These are phyloP conservation scores for Cryptomeria japonica DNA, from an alignment of 75 land plant species.

Conservation along the genomic window DNA sequence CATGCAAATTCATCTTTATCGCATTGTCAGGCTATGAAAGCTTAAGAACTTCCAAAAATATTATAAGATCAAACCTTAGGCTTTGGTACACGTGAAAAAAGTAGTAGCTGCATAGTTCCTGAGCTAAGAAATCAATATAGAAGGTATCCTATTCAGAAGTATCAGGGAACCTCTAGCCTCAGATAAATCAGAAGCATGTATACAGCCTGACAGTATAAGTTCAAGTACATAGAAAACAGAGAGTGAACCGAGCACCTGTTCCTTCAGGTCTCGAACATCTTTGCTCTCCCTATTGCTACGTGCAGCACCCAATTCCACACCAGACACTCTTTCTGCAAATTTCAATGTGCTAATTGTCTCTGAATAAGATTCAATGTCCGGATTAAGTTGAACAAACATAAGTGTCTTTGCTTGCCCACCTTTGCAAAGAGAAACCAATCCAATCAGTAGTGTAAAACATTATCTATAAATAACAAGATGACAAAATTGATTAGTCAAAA, in stretches of 20 bases:
- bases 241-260: conserved; percentile 52
- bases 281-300: conserved; percentile 90
- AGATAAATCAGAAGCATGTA: neutral
- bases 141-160: neutral
- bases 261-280: conserved; percentile 80
- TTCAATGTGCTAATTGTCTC: conserved; percentile 94
- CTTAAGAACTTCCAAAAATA: neutral
- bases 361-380: conserved; percentile 86
- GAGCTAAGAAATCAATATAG: neutral
- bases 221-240: neutral
- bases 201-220: neutral
- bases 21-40: neutral
- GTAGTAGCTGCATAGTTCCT: neutral
- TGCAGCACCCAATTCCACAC: conserved; percentile 97
- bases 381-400: conserved; percentile 99
- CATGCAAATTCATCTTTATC: neutral
- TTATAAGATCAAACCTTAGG: neutral
- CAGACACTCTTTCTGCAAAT: conserved; percentile 95
- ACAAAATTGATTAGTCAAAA: neutral
- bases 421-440: conserved; percentile 24
- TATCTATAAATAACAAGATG: neutral
- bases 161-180: neutral
- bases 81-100: neutral
- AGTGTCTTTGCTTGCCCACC: conserved; percentile 99
- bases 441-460: neutral